A percentile compares a stretch with the other conserved stretches of the same genome.
Conservation (phyloP, 2,329 filamentous ascomycete genomes). For the Teratosphaeria pseudoeucalypti region DNA sequence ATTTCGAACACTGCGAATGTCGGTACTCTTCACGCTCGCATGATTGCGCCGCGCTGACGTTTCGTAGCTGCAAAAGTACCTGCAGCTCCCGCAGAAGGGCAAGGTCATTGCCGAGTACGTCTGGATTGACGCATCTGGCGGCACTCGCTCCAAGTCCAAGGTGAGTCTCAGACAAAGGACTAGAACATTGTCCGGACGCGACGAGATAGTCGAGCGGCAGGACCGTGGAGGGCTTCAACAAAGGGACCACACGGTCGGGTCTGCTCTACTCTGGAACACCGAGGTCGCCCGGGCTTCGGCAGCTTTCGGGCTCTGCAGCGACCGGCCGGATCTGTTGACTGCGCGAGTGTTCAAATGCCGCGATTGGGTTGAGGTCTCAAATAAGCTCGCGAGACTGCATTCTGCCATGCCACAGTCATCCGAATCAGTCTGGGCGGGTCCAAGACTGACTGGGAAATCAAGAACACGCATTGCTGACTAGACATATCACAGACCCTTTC, state of each 20-base stretch:
- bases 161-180: slow-evolving; percentile 49
- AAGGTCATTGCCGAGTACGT: slow-evolving; percentile 89
- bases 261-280: neutral
- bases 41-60: slow-evolving; percentile 26
- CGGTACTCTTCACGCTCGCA: slow-evolving; percentile 16
- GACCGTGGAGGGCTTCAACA: neutral
- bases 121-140: slow-evolving; percentile 81
- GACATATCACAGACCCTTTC: slow-evolving; percentile 46
- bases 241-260: neutral
- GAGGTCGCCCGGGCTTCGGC: slow-evolving; percentile 3
- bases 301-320: neutral
- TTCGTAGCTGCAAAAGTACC: slow-evolving; percentile 77
- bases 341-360: neutral
- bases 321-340: neutral
- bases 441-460: neutral
- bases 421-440: neutral
- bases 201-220: neutral
- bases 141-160: slow-evolving; percentile 88
- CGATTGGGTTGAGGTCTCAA: neutral
- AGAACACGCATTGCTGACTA: neutral
- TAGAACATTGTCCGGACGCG: neutral
- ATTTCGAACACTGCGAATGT: slow-evolving; percentile 41
- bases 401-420: neutral
- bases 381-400: neutral
- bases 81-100: slow-evolving; percentile 81